Conservation (phyloP, 2,329 filamentous ascomycete species). For the Cladophialophora exuberans region DNA sequence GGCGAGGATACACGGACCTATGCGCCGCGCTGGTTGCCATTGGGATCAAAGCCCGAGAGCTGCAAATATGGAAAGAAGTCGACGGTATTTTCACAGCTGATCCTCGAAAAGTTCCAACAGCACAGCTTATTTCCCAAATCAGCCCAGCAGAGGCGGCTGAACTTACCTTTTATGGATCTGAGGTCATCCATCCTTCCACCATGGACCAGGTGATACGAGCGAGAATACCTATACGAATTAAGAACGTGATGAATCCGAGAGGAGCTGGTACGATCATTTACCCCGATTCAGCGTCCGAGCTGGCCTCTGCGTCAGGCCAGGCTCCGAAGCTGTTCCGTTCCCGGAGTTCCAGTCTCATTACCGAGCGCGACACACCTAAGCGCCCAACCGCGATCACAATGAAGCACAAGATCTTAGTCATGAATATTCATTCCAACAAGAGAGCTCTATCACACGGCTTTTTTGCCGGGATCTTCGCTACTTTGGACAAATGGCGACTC, state of each 20-base stretch:
- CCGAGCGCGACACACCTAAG: conserved; percentile 64
- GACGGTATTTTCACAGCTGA: conserved; percentile 92
- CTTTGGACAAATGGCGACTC: conserved; percentile 81
- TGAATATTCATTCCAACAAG: conserved; percentile 98
- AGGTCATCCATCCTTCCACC: conserved; percentile 97
- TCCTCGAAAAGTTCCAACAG: conserved; percentile 87
- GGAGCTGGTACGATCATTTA: conserved; percentile 68
- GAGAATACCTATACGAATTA: conserved; percentile 68
- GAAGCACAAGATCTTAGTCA: conserved; percentile 94
- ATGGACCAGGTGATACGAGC: conserved; percentile 86
- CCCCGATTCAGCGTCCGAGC: conserved; percentile 67
- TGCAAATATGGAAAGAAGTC: conserved; percentile 99
- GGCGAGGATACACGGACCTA: conserved; percentile 93
- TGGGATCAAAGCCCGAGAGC: conserved; percentile 79
- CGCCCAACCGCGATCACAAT: conserved; percentile 90
- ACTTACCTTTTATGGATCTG: conserved; percentile 89
- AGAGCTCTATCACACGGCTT: conserved; percentile 95
- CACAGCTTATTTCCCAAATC: conserved; percentile 83
- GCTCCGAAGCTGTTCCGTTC: conserved; percentile 53
- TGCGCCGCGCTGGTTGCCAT: conserved; percentile 92
- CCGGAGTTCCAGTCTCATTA: conserved; percentile 51
- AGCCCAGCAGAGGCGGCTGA: conserved; percentile 95
- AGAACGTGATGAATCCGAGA: conserved; percentile 70
- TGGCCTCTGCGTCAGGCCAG: conserved; percentile 45
- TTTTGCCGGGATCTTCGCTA: conserved; percentile 89